These are phyloP conservation scores for Sordaria brevicollis DNA, from an alignment of 495 filamentous ascomycete genomes.

Conservation along the genomic window DNA sequence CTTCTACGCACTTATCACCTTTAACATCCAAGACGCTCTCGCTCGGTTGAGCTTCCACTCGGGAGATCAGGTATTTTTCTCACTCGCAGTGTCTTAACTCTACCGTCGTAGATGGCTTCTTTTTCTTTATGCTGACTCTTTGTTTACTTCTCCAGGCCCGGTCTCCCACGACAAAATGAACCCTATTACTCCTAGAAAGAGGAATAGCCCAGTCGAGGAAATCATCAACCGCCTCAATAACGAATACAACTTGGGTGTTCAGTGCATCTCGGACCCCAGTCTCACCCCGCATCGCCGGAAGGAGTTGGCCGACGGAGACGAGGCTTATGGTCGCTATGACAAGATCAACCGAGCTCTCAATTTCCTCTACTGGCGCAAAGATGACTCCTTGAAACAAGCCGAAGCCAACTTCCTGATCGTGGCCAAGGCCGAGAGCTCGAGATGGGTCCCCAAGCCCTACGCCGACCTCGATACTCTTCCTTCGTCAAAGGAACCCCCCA, in stretches of 20 bases:
- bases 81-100: not conserved
- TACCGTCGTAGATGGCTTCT: not conserved
- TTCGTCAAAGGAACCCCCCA: not conserved
- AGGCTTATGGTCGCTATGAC: slow-evolving; percentile 4
- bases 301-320: slow-evolving; percentile 2
- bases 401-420: slow-evolving; percentile 10
- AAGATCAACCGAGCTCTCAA: slow-evolving; percentile 9
- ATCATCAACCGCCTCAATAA: slow-evolving; percentile 11
- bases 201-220: not conserved
- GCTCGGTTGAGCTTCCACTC: not conserved
- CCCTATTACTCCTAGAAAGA: slow-evolving; percentile 10
- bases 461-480: slow-evolving; percentile 6
- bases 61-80: not conserved
- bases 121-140: not conserved
- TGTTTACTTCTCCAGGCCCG: not conserved
- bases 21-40: not conserved
- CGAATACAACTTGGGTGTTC: slow-evolving; percentile 13
- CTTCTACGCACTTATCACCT: not conserved
- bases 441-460: slow-evolving; percentile 12
- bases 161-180: not conserved
- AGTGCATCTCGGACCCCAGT: slow-evolving; percentile 7
- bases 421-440: slow-evolving; percentile 8
- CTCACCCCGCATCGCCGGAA: slow-evolving; percentile 8
- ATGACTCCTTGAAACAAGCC: slow-evolving; percentile 2
- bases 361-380: slow-evolving; percentile 8